Conservation (phyloP, 176 grass and related monocot species). For the Musa beccarii region DNA sequence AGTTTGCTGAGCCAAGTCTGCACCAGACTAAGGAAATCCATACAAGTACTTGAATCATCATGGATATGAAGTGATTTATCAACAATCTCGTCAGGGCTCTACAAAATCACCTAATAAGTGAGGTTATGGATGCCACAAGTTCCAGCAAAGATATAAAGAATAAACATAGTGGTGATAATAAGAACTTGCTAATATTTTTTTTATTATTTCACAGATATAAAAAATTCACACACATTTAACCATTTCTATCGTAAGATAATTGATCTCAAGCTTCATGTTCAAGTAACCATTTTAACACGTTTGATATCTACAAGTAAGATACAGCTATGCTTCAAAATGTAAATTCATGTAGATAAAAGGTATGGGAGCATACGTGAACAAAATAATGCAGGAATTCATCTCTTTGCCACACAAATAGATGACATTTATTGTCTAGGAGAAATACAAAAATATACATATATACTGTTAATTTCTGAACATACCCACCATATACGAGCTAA, state of each 20-base stretch:
- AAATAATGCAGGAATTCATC: no score
- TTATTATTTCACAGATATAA: neutral
- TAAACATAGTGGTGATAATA: neutral
- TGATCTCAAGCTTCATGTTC: no score
- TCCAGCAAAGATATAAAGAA: neutral
- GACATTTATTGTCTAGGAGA: no score
- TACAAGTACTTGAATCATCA: constrained; percentile 62
- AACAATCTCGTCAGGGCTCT: constrained; percentile 67
- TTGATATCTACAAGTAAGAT: no score
- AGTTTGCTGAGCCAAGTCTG: constrained; percentile 71
- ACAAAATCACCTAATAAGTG: constrained; percentile 24
- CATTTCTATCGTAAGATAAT: no score
- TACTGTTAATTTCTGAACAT: neutral
- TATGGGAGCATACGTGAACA: no score
- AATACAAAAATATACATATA: no score
- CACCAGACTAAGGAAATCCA: constrained; percentile 67
- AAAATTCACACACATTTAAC: no score
- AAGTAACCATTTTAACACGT: no score
- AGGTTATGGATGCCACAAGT: constrained; percentile 1
- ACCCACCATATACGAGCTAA: constrained; percentile 98
- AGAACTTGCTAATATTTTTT: neutral
- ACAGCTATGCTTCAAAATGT: no score
- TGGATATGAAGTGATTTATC: constrained; percentile 51
- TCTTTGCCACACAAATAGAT: no score
- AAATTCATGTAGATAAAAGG: no score